A percentile compares a stretch with the other conserved stretches of the same genome.
phyloP scores from a whole-genome alignment of 257 asterid species.

The Plectranthus barbatus region DNA sequence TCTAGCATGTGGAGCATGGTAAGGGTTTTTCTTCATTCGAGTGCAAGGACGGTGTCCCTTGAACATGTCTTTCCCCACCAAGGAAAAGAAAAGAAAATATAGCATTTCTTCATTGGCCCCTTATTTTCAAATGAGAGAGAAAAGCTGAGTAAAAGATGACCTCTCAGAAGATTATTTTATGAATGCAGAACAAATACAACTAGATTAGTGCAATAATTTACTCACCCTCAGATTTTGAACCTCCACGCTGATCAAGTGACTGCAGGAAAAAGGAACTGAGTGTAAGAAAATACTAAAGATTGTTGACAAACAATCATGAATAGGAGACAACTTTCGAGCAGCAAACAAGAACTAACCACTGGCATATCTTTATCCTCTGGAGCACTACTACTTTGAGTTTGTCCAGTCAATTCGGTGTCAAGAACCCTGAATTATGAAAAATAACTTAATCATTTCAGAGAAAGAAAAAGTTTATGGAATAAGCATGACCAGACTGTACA shows the following conservation, averaged over 20 bases:
- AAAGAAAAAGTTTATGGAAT: constrained; percentile 1
- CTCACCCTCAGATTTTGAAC: constrained; percentile 67
- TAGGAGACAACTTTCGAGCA: constrained; percentile 8
- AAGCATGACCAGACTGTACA: constrained; percentile 7
- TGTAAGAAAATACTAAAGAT: constrained; percentile 2
- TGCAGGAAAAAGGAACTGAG: constrained; percentile 23
- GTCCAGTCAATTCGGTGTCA: constrained; percentile 36
- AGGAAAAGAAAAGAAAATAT: not conserved
- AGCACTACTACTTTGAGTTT: constrained; percentile 29
- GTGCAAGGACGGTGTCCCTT: not conserved
- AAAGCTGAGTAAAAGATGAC: not conserved
- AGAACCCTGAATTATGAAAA: constrained; percentile 40
- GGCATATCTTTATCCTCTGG: constrained; percentile 37
- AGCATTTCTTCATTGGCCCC: too few relatives aligned
- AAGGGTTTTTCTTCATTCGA: not conserved
- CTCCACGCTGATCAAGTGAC: constrained; percentile 36
- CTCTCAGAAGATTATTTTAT: not conserved
- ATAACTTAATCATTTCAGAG: not conserved
- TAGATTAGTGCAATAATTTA: constrained; percentile 18
- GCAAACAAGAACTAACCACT: constrained; percentile 33
- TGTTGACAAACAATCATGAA: not conserved
- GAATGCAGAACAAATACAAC: constrained; percentile 4
- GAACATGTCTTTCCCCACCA: not conserved
- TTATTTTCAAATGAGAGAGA: too few relatives aligned
- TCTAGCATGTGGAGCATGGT: not conserved